A percentile compares a stretch with the other conserved stretches of the same genome.
These are phyloP conservation scores for Talaromyces borbonicus DNA, from an alignment of 495 filamentous ascomycete genomes.

Conservation along the genomic window DNA sequence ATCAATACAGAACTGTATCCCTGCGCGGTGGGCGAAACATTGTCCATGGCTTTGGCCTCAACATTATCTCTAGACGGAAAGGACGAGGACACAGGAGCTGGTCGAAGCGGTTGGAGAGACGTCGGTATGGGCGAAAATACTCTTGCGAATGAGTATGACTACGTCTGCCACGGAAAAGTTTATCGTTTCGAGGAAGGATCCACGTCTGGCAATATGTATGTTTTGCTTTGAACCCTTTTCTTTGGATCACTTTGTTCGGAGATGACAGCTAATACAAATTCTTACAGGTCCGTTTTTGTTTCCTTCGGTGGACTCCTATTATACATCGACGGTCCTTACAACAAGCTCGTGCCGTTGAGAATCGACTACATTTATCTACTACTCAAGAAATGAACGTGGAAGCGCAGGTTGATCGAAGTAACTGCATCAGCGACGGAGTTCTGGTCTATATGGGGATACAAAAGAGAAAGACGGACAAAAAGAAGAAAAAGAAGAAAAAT, in stretches of 20 bases:
- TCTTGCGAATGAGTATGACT: constrained; percentile 88
- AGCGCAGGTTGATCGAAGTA: not conserved
- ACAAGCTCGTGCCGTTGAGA: constrained; percentile 80
- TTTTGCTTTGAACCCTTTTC: constrained; percentile 6
- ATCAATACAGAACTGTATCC: constrained; percentile 92
- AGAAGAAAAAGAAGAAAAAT: not conserved
- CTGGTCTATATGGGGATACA: not conserved
- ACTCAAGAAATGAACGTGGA: constrained; percentile 63
- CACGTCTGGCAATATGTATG: constrained; percentile 76
- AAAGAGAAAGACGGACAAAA: not conserved
- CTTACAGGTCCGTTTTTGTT: constrained; percentile 71
- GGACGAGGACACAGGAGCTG: constrained; percentile 44
- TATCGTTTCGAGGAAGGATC: constrained; percentile 90
- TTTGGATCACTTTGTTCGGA: not conserved
- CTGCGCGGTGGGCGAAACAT: constrained; percentile 54
- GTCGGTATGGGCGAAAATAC: constrained; percentile 60
- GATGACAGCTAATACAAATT: too few species aligned
- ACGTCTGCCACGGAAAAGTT: constrained; percentile 95
- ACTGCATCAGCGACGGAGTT: constrained; percentile 11
- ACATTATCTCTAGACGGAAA: constrained; percentile 80
- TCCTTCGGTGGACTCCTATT: constrained; percentile 89
- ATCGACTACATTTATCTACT: constrained; percentile 93
- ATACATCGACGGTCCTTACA: constrained; percentile 85
- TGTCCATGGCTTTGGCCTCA: constrained; percentile 72
- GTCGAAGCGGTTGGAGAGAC: constrained; percentile 70